A percentile compares a stretch with the other conserved stretches of the same genome.
phyloP scores from a whole-genome alignment of 192 early-diverging fungal genomes.

The Backusella tarrabulga region DNA sequence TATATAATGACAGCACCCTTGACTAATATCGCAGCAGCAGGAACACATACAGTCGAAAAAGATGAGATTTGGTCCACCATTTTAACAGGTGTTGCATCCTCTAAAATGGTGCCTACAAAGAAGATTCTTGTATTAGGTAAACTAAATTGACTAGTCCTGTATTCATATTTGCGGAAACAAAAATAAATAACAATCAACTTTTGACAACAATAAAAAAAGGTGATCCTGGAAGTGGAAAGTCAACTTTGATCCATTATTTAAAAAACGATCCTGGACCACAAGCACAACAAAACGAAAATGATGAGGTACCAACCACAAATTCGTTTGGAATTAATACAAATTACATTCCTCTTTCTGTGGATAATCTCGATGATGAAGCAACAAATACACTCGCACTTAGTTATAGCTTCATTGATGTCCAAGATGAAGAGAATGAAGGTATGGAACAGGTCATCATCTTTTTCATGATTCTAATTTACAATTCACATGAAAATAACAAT shows the following conservation, averaged over 20 bases:
- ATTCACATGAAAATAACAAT: not conserved
- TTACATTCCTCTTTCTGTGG: slow-evolving; percentile 8
- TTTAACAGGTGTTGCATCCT: slow-evolving; percentile 72
- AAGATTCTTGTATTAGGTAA: slow-evolving; percentile 81
- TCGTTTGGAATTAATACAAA: slow-evolving; percentile 8
- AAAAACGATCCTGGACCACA: slow-evolving; percentile 47
- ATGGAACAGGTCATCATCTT: slow-evolving; percentile 7
- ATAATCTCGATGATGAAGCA: slow-evolving; percentile 14
- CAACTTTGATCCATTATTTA: slow-evolving; percentile 68
- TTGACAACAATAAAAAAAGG: slow-evolving; percentile 31
- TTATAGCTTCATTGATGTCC: slow-evolving; percentile 81
- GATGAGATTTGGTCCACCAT: slow-evolving; percentile 81
- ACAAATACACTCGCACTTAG: slow-evolving; percentile 61
- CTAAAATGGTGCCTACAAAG: slow-evolving; percentile 73
- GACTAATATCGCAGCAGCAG: not conserved
- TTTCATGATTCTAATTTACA: not conserved
- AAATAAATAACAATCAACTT: too few species aligned
- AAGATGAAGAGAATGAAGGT: slow-evolving; percentile 88
- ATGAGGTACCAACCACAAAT: slow-evolving; percentile 21
- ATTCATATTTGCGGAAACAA: not conserved
- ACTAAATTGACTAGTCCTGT: not conserved
- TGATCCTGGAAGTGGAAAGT: slow-evolving; percentile 82
- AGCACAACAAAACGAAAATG: slow-evolving; percentile 26
- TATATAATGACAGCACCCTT: slow-evolving; percentile 3
- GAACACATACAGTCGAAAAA: slow-evolving; percentile 19